Evolutionary conservation across 2,329 filamentous ascomycete genomes (phyloP).

Genomic region (Pseudogymnoascus sp.): DNA sequence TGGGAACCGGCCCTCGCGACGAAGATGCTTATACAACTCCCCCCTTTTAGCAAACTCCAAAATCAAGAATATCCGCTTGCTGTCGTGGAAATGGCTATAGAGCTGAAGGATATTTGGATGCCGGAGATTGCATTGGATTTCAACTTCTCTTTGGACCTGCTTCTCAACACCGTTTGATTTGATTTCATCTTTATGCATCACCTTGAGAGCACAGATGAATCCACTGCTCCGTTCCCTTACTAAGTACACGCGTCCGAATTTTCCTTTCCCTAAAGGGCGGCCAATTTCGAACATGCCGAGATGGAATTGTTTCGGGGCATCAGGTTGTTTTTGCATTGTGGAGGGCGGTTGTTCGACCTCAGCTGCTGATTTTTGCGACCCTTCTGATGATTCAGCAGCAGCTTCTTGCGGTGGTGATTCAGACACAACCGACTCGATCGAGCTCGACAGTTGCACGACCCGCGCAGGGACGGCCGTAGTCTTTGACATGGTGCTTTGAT

Average conservation of each 20-base stretch:
- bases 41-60: constrained; percentile 65
- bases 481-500: constrained; percentile 37
- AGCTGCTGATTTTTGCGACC: constrained; percentile 46
- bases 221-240: constrained; percentile 58
- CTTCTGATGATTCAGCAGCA: constrained; percentile 32
- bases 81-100: constrained; percentile 66
- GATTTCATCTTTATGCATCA: constrained; percentile 62
- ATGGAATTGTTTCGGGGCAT: constrained; percentile 55
- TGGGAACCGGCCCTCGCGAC: constrained; percentile 58
- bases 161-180: constrained; percentile 60
- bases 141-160: constrained; percentile 64
- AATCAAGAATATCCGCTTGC: constrained; percentile 64
- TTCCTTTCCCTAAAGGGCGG: constrained; percentile 63
- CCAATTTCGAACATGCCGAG: constrained; percentile 71
- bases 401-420: constrained; percentile 45
- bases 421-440: constrained; percentile 34
- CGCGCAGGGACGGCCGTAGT: constrained; percentile 59
- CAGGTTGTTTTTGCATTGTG: constrained; percentile 48
- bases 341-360: too few relatives aligned
- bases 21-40: constrained; percentile 64
- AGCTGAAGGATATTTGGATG: constrained; percentile 64
- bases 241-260: constrained; percentile 65
- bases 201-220: constrained; percentile 65
- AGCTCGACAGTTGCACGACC: constrained; percentile 36
- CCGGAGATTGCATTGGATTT: constrained; percentile 64